A percentile compares a stretch with the other conserved stretches of the same genome.
Conservation (phyloP, 164 flowering plant species). For the Vitis riparia region DNA sequence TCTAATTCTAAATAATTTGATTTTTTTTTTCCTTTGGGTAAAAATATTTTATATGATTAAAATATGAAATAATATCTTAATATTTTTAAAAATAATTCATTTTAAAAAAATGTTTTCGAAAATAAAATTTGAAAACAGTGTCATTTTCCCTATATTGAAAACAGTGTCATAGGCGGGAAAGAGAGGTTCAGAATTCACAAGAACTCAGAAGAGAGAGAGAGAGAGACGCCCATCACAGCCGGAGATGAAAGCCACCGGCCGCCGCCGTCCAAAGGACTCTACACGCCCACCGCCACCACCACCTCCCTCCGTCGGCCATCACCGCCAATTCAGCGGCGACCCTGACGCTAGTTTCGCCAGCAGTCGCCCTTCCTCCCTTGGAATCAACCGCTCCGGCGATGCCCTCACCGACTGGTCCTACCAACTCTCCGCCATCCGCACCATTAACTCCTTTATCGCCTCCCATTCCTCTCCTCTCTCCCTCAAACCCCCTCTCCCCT, state of each 20-base stretch:
- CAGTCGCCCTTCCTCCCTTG: constrained; percentile 33
- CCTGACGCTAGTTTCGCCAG: constrained; percentile 38
- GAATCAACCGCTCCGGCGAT: constrained; percentile 26
- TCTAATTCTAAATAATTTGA: too few relatives aligned
- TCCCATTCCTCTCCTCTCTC: constrained; percentile 43
- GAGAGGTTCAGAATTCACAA: too few relatives aligned
- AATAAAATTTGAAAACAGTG: too few relatives aligned
- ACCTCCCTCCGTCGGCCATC: background rate
- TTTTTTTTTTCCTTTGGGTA: too few relatives aligned
- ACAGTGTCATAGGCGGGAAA: too few relatives aligned
- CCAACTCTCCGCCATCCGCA: constrained; percentile 55
- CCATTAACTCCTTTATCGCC: constrained; percentile 54
- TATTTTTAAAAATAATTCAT: too few relatives aligned
- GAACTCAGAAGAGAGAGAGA: too few relatives aligned
- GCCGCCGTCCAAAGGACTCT: constrained; percentile 12
- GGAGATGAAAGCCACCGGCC: background rate
- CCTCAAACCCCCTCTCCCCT: constrained; percentile 55
- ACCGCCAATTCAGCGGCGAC: constrained; percentile 13
- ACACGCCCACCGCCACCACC: background rate
- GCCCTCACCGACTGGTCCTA: constrained; percentile 45
- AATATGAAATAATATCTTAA: too few relatives aligned
- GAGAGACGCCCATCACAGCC: background rate
- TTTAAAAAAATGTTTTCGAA: too few relatives aligned
- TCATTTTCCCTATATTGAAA: too few relatives aligned
- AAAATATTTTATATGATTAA: too few relatives aligned